Percentiles rank a stretch among this genome's conserved stretches.
Conservation (phyloP, 805 yeast species). For the Ogataea ganodermae region DNA sequence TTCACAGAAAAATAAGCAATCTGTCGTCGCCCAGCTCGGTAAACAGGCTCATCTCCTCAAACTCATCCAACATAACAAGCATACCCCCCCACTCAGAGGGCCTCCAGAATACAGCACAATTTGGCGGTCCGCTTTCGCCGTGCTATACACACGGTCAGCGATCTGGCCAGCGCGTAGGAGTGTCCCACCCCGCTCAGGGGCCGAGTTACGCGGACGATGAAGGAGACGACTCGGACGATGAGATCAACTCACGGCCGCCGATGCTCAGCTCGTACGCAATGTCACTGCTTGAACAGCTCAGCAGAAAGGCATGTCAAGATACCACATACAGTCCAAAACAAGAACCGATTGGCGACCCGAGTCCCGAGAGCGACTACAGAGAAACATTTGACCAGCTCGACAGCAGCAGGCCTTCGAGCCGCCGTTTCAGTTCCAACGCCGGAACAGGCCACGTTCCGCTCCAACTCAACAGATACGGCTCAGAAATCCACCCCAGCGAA, state of each 20-base stretch:
- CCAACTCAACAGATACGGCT: slow-evolving; percentile 6
- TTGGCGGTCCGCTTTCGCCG: slow-evolving; percentile 7
- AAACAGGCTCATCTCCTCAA: slow-evolving; percentile 18
- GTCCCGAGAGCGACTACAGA: not conserved
- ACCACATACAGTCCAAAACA: not conserved
- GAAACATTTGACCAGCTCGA: slow-evolving; percentile 4
- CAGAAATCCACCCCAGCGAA: slow-evolving; percentile 10
- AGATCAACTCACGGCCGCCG: slow-evolving; percentile 51
- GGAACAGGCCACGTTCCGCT: not conserved
- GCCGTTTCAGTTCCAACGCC: slow-evolving; percentile 20
- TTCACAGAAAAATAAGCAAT: slow-evolving; percentile 25
- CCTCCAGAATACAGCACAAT: not conserved
- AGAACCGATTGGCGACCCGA: not conserved
- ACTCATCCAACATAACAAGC: slow-evolving; percentile 22
- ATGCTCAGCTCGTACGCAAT: slow-evolving; percentile 55
- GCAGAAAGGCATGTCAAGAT: slow-evolving; percentile 14
- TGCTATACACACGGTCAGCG: slow-evolving; percentile 8
- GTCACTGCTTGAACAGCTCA: slow-evolving; percentile 45
- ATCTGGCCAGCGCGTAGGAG: too few species aligned
- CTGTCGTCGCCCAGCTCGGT: slow-evolving; percentile 24
- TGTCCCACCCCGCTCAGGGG: not conserved
- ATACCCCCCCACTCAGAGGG: slow-evolving; percentile 21
- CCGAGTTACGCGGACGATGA: slow-evolving; percentile 16
- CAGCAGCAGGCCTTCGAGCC: slow-evolving; percentile 21
- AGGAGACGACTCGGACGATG: slow-evolving; percentile 38